Evolutionary conservation across 2,329 filamentous ascomycete genomes (phyloP), one percentile per base, ranked within the genome.

Genomic region (Diplocarpon mali): DNA sequence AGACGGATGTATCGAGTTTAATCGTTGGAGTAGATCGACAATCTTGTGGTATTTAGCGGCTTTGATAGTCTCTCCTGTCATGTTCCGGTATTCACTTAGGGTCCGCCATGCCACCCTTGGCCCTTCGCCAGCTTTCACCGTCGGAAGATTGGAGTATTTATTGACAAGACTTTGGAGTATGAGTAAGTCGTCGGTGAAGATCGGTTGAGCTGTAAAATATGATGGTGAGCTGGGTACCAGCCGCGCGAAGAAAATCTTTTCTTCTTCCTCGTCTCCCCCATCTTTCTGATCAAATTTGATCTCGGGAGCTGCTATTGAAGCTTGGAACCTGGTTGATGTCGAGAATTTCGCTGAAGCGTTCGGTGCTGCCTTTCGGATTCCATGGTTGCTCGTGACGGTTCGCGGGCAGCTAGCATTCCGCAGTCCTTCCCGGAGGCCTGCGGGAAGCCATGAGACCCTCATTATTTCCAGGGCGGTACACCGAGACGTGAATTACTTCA

Each of bases 181-280:
- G 53, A 96, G 75, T 56, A 84, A 77, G 58, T 85, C 76, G 66
- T 98, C 92, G 65, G 83, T 92, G 70, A 95, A 95, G 44, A 75
- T 72, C 1, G 89, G 84, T 49, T 82, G 82, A 42, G 83, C 83
- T 42, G 87, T 89, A 69, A 96, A 98, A 68, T 98, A 98, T n/a
- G 90, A 92, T 2, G 86, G 81, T 30, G 89, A 95, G 20, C 75
- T 73, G 15, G 92, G 92, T 30, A 95, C 69, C 16, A 93, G 70
- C 53, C 92, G 85, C 42, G 85, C 80, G 28, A 51, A 49, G 53
- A 77, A 73, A 24, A 31, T 17, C 55, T 61, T 38, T 54, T 50
- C 37, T 16, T 47, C 48, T 57, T 57, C 29, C 9, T 50, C 53
- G 45, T 45, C 30, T 34, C 34, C 40, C 38, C 40, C 45, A 17